Conservation (phyloP, 1,284 basidiomycete species). For the Ustilago sp. region DNA sequence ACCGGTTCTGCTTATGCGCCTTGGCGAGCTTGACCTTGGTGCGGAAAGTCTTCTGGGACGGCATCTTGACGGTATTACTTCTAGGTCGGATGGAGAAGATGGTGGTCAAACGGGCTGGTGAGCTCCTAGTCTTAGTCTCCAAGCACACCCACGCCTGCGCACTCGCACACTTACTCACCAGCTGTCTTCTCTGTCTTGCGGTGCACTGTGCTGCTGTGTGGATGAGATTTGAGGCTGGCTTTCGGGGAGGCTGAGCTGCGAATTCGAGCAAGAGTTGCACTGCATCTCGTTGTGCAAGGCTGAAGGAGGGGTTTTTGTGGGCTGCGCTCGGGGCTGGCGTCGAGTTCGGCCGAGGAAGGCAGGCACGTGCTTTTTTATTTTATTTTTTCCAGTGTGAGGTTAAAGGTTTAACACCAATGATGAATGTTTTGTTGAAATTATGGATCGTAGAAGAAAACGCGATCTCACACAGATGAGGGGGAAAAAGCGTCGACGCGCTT, state of each 20-base stretch:
- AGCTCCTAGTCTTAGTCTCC: neutral
- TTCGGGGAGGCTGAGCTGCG: neutral
- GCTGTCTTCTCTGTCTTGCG: neutral
- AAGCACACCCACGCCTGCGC: neutral
- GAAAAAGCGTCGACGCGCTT: neutral
- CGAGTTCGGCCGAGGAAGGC: too few relatives aligned
- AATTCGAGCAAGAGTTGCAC: neutral
- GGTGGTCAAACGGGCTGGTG: neutral
- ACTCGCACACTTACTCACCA: neutral
- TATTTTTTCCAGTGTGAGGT: too few relatives aligned
- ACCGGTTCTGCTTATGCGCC: conserved; percentile 95
- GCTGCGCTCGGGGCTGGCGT: too few relatives aligned
- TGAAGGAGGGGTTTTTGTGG: too few relatives aligned
- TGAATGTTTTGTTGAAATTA: too few relatives aligned
- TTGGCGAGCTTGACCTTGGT: conserved; percentile 97
- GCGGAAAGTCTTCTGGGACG: conserved; percentile 97
- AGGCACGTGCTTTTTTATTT: too few relatives aligned
- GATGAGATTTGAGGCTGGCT: neutral
- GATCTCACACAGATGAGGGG: neutral
- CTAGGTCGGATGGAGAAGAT: conserved; percentile 19
- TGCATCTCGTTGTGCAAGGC: too few relatives aligned
- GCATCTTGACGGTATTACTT: conserved; percentile 71
- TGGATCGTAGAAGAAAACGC: neutral
- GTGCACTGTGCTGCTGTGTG: neutral
- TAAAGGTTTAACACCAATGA: too few relatives aligned